phyloP scores from a whole-genome alignment of 805 yeast genomes.

The Priceomyces castillae region DNA sequence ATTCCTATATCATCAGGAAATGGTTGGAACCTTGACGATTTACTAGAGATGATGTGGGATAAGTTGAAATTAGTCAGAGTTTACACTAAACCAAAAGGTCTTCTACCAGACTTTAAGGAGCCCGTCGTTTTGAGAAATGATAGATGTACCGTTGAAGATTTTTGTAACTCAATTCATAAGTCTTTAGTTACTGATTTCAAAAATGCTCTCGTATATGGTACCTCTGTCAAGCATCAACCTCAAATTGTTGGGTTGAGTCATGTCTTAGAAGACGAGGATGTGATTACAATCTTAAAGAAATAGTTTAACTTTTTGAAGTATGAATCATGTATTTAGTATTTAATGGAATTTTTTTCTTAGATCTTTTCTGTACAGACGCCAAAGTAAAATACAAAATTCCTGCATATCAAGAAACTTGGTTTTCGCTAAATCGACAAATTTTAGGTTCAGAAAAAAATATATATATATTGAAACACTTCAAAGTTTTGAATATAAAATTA shows the following conservation, averaged over 20 bases:
- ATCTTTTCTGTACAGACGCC: background rate
- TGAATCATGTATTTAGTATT: background rate
- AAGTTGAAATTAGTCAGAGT: constrained; percentile 87
- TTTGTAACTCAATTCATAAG: constrained; percentile 95
- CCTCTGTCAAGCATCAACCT: constrained; percentile 96
- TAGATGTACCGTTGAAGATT: constrained; percentile 86
- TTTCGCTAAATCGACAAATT: background rate
- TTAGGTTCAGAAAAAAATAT: background rate
- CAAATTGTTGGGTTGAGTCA: constrained; percentile 91
- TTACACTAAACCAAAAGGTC: constrained; percentile 96
- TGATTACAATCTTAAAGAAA: constrained; percentile 88
- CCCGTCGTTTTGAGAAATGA: constrained; percentile 89
- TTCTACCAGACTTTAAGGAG: constrained; percentile 87
- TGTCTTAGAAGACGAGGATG: constrained; percentile 90
- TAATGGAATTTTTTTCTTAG: background rate
- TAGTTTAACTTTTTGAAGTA: constrained; percentile 14
- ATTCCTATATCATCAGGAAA: constrained; percentile 95
- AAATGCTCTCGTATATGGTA: constrained; percentile 89
- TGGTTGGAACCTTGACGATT: constrained; percentile 96
- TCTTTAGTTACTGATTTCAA: constrained; percentile 90
- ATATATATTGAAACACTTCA: background rate
- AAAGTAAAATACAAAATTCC: background rate
- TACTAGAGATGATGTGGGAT: constrained; percentile 94
- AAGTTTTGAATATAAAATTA: no score
- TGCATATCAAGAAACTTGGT: background rate